Conservation (phyloP, 495 filamentous ascomycete species). For the Xylaria venustula region DNA sequence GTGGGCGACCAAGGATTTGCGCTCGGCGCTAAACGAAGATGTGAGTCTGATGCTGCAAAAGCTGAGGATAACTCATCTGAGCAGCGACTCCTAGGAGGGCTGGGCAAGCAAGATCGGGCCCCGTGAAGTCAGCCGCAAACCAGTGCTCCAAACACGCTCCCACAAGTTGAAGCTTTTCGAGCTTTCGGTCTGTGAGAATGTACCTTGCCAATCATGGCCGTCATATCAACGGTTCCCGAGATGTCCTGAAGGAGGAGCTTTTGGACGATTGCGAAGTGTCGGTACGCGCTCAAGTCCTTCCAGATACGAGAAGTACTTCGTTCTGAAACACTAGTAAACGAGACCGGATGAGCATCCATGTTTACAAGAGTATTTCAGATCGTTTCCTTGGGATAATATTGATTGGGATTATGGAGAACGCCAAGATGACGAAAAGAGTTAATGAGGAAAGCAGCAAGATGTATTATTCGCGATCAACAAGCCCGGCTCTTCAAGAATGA, state of each 20-base stretch:
- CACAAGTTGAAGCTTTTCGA: slow-evolving; percentile 32
- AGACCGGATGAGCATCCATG: slow-evolving; percentile 54
- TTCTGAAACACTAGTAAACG: slow-evolving; percentile 40
- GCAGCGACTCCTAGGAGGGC: slow-evolving; percentile 34
- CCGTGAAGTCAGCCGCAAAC: slow-evolving; percentile 18
- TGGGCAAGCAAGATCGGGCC: slow-evolving; percentile 28
- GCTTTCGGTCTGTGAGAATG: slow-evolving; percentile 23
- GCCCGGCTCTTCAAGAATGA: background rate
- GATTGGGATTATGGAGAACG: background rate
- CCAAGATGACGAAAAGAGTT: background rate
- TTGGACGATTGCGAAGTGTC: slow-evolving; percentile 34
- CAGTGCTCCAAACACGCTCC: slow-evolving; percentile 29
- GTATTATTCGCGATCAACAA: background rate
- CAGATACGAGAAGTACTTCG: slow-evolving; percentile 46
- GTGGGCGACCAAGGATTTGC: slow-evolving; percentile 29
- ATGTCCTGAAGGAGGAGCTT: slow-evolving; percentile 17
- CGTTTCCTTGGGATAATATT: background rate
- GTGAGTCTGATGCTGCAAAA: slow-evolving; percentile 21
- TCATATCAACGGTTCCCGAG: slow-evolving; percentile 18
- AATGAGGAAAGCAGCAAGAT: background rate
- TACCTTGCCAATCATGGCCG: slow-evolving; percentile 31
- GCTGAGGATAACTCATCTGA: slow-evolving; percentile 26
- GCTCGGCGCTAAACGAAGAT: slow-evolving; percentile 38
- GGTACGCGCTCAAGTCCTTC: slow-evolving; percentile 42
- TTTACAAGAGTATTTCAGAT: slow-evolving; percentile 1